phyloP scores from a whole-genome alignment of 371 early-diverging fungal species.

The Saksenaea oblongispora region DNA sequence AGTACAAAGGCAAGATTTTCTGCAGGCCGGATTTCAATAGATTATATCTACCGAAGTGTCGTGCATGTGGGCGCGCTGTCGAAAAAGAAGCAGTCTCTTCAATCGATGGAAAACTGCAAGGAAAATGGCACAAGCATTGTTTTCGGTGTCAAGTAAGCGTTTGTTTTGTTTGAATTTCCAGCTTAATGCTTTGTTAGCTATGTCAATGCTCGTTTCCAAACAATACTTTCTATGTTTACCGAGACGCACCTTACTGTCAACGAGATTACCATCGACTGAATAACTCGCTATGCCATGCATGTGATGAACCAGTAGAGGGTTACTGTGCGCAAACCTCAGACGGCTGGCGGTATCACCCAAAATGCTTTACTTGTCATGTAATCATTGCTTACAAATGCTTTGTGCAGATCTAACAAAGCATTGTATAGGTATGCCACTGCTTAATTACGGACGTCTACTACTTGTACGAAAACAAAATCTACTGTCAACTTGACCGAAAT shows the following conservation, averaged over 20 bases:
- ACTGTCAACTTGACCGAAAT: constrained; percentile 61
- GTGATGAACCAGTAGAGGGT: constrained; percentile 78
- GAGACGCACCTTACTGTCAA: constrained; percentile 71
- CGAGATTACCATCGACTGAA: constrained; percentile 77
- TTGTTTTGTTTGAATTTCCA: background rate
- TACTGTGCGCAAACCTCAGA: constrained; percentile 76
- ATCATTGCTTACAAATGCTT: background rate
- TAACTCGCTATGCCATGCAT: constrained; percentile 72
- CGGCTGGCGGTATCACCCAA: constrained; percentile 38
- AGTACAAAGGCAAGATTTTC: constrained; percentile 64
- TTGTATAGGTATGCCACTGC: constrained; percentile 46
- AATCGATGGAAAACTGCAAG: constrained; percentile 66
- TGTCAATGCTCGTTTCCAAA: constrained; percentile 70
- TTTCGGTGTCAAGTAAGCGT: constrained; percentile 37
- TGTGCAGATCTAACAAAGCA: background rate
- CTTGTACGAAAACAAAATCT: constrained; percentile 59
- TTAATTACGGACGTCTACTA: constrained; percentile 73
- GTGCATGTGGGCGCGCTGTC: constrained; percentile 62
- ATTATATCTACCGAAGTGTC: constrained; percentile 62
- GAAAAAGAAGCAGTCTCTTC: constrained; percentile 72
- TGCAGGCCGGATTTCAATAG: constrained; percentile 69
- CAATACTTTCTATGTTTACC: constrained; percentile 76
- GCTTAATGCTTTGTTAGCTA: constrained; percentile 7
- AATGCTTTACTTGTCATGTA: constrained; percentile 24
- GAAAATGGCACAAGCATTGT: constrained; percentile 66